Conservation (phyloP, 495 filamentous ascomycete species). For the Amphirosellinia nigrospora region DNA sequence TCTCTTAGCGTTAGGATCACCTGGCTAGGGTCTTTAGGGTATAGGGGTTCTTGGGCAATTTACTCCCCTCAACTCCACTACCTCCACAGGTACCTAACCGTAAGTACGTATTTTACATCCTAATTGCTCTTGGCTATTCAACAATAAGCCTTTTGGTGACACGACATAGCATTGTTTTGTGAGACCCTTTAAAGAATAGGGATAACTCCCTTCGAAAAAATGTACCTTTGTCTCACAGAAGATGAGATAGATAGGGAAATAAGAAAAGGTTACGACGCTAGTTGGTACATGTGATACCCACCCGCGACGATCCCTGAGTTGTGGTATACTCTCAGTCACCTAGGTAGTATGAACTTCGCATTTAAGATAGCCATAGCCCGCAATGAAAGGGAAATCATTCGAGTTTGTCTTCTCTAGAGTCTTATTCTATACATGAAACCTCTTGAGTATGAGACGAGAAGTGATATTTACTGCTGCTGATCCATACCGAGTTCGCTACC, state of each 20-base stretch:
- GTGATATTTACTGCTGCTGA: not conserved
- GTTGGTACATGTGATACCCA: not conserved
- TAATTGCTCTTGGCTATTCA: not conserved
- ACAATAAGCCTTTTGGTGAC: not conserved
- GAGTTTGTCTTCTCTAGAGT: no score
- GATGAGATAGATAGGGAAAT: not conserved
- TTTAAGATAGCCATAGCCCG: not conserved
- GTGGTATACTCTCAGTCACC: no score
- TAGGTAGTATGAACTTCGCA: not conserved
- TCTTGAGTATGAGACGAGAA: no score
- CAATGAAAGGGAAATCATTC: not conserved
- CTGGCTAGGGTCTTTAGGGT: not conserved
- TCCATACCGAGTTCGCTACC: not conserved
- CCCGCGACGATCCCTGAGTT: not conserved
- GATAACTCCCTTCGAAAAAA: not conserved
- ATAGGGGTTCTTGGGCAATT: not conserved
- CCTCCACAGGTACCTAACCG: no score
- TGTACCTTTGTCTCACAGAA: not conserved
- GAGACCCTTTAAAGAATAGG: not conserved
- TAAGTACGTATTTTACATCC: no score
- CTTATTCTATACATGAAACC: conserved; percentile 3
- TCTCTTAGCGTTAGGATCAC: not conserved
- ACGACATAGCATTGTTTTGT: no score
- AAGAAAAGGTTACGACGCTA: not conserved
- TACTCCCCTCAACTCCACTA: not conserved